phyloP scores from a whole-genome alignment of 2,329 filamentous ascomycete species.

The Aspergillus melleus region DNA sequence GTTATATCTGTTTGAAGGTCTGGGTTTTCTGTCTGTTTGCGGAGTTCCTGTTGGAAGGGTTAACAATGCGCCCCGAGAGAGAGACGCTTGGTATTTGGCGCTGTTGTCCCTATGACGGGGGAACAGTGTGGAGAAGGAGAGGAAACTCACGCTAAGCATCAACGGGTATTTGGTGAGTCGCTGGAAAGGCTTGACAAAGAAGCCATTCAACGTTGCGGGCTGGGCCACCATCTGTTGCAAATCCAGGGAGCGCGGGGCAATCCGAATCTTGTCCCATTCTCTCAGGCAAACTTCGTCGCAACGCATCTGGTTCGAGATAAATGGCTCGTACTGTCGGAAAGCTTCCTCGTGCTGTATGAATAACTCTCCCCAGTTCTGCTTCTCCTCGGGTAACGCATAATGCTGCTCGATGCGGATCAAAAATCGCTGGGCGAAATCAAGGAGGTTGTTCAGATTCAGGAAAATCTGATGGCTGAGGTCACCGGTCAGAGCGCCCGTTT shows the following conservation, averaged over 20 bases:
- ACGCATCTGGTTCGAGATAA: constrained; percentile 93
- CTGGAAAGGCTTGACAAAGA: constrained; percentile 95
- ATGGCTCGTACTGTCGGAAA: constrained; percentile 92
- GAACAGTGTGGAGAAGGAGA: not conserved
- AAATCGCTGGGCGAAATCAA: constrained; percentile 94
- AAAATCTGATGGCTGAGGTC: constrained; percentile 94
- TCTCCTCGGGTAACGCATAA: constrained; percentile 72
- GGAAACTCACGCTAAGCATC: constrained; percentile 68
- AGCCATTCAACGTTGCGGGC: constrained; percentile 84
- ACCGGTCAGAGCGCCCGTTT: constrained; percentile 82
- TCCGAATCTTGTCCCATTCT: constrained; percentile 82
- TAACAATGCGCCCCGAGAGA: not conserved
- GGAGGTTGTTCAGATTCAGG: constrained; percentile 88
- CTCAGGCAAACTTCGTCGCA: constrained; percentile 81
- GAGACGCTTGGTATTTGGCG: not conserved
- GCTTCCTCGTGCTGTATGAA: constrained; percentile 82
- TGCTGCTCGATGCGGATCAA: constrained; percentile 95
- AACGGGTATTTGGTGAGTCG: constrained; percentile 92
- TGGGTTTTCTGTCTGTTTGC: constrained; percentile 77
- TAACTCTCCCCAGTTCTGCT: constrained; percentile 92
- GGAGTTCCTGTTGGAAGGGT: constrained; percentile 63
- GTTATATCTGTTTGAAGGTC: constrained; percentile 70
- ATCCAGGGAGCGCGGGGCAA: constrained; percentile 65
- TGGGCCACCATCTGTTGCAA: constrained; percentile 76
- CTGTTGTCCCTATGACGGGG: not conserved